These are phyloP conservation scores for Chernovozyma aurita DNA, from an alignment of 1,139 yeast species.

Conservation along the genomic window DNA sequence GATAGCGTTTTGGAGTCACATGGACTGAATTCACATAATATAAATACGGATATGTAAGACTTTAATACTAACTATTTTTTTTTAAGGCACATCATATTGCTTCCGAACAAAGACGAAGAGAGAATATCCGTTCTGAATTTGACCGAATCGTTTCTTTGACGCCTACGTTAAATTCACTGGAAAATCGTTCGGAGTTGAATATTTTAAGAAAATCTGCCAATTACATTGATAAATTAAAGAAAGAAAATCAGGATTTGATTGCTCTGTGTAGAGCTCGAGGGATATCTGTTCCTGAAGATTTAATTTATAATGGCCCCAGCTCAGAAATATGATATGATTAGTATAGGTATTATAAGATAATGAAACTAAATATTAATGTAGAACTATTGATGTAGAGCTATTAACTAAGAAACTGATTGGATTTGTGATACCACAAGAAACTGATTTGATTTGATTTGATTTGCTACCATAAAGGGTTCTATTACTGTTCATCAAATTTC, in stretches of 20 bases:
- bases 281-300: constrained; percentile 34
- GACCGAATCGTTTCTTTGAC: constrained; percentile 42
- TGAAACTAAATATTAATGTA: too few relatives aligned
- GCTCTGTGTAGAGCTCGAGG: constrained; percentile 33
- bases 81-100: constrained; percentile 45
- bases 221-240: constrained; percentile 38
- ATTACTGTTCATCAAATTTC: too few relatives aligned
- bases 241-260: constrained; percentile 34
- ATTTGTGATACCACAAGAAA: too few relatives aligned
- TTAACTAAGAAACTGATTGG: too few relatives aligned
- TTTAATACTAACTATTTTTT: not conserved
- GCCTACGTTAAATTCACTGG: constrained; percentile 39
- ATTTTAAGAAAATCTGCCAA: constrained; percentile 46
- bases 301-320: constrained; percentile 39
- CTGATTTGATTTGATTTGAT: too few relatives aligned
- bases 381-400: too few relatives aligned
- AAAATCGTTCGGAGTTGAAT: constrained; percentile 42
- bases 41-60: not conserved
- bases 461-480: too few relatives aligned
- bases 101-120: constrained; percentile 47
- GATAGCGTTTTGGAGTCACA: too few relatives aligned
- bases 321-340: constrained; percentile 7
- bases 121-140: constrained; percentile 43
- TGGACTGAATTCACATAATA: too few relatives aligned
- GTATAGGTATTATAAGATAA: too few relatives aligned